Evolutionary conservation across 345 rosid genomes (phyloP).

Genomic region (Gossypium bickii): DNA sequence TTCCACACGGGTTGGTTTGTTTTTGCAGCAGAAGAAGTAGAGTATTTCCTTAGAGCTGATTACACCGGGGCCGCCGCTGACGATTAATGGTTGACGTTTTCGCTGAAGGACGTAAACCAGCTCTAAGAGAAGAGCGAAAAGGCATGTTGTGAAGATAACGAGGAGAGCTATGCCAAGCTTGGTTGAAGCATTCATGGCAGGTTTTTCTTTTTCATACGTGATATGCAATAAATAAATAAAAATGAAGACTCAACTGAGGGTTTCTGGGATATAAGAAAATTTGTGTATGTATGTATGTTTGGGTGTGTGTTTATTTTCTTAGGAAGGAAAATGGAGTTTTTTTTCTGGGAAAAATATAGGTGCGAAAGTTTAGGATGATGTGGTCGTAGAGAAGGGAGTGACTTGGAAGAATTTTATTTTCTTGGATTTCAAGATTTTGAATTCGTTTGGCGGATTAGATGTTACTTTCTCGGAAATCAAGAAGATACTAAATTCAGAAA

Average conservation of each 20-base stretch:
- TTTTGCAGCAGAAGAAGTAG: constrained; percentile 70
- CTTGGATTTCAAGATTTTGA: not conserved
- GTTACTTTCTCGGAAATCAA: not conserved
- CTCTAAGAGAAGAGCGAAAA: constrained; percentile 34
- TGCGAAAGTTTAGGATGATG: constrained; percentile 7
- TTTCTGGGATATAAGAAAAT: not conserved
- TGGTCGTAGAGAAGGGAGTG: constrained; percentile 9
- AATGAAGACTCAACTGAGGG: not conserved
- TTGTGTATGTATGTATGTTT: not conserved
- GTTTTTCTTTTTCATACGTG: not conserved
- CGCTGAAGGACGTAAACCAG: constrained; percentile 50
- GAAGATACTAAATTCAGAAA: not conserved
- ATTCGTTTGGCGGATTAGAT: not conserved
- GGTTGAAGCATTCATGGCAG: constrained; percentile 35
- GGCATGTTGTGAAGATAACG: constrained; percentile 34
- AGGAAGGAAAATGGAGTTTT: not conserved
- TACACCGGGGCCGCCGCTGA: constrained; percentile 14
- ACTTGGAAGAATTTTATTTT: not conserved
- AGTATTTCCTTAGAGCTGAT: constrained; percentile 69
- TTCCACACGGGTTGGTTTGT: constrained; percentile 44
- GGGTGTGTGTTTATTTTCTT: not conserved
- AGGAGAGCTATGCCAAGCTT: constrained; percentile 37
- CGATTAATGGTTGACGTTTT: constrained; percentile 29
- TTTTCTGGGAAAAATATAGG: constrained; percentile 13
- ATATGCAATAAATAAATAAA: not conserved